Base-by-base conservation (phyloP, 208 protist genomes). In the Leishmania arabica region DNA sequence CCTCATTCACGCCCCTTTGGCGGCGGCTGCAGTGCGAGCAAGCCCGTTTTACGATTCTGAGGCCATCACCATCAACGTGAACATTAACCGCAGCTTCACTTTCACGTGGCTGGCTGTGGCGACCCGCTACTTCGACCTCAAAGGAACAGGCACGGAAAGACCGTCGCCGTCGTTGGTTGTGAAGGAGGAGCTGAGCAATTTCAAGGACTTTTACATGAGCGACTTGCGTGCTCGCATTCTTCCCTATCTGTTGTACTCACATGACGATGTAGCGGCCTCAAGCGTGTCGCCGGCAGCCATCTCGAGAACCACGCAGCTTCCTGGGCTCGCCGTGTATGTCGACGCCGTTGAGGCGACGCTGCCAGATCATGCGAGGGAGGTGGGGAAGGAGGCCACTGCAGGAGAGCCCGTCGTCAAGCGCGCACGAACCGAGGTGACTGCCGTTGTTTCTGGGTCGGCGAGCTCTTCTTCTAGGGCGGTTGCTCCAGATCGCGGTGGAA, bases 181-280 rank as follows among this genome's bases (percentile, higher is more conserved):
- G 17, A 92, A 91, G 75, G 90, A 96, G 81, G 91, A 97, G 76
- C 78, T 95, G 69, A 83, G 81, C 83, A 97, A 93, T 84, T 97
- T 97, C 84, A 97, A 95, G 78, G 94, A 97, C 37, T 93, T 96
- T 74, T 97, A 93, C 90, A 93, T 95, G 91, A 91, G 90, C 79
- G 94, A 97, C 70, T 74, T 96, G 68, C 88, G 94, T 4, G 90
- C 90, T 13, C 90, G 92, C 40, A 85, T 96, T 76, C 68, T 97
- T 45, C 84, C 88, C 66, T 97, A 95, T 75, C 79, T 94, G 27
- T 80, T 84, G 45, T 64, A 84, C 69, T 21, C 75, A 0, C 89
- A 93, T 75, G 71, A 72, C 27, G 84, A 88, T 31, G 66, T 93
- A 19, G 74, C 86, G 2, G 82, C 40, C 31, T 80, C 64, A 7